These are phyloP conservation scores for Podospora pseudopauciseta DNA, from an alignment of 495 filamentous ascomycete genomes.

Conservation along the genomic window DNA sequence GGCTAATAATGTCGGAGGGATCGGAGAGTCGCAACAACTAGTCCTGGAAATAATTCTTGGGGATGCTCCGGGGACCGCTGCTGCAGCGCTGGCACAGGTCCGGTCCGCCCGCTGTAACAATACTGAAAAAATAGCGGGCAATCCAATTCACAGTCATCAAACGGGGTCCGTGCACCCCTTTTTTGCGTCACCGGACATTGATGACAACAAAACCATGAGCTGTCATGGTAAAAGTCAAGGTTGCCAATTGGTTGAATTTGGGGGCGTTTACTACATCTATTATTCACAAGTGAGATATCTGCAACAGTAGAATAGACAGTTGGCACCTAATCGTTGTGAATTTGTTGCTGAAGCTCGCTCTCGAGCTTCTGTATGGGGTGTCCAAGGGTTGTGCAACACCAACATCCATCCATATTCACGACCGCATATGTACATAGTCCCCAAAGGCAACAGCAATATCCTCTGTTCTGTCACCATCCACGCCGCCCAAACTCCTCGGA, in stretches of 20 bases:
- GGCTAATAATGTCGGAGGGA: too few species aligned
- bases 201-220: neutral
- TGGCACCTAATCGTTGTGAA: neutral
- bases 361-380: neutral
- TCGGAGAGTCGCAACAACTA: too few species aligned
- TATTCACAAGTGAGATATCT: neutral
- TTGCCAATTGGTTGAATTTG: neutral
- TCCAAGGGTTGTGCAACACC: neutral
- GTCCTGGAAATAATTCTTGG: too few species aligned
- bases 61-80: too few species aligned
- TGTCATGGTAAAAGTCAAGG: neutral
- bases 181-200: neutral
- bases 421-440: neutral
- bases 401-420: neutral
- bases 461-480: neutral
- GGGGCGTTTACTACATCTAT: neutral
- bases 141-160: neutral
- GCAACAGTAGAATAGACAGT: neutral
- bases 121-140: too few species aligned
- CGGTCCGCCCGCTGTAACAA: neutral
- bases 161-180: neutral
- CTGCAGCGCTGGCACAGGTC: neutral
- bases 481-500: neutral
- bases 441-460: neutral
- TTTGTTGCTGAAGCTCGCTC: neutral